These are phyloP conservation scores for Neurospora discreta DNA, from an alignment of 495 filamentous ascomycete species.

Conservation along the genomic window DNA sequence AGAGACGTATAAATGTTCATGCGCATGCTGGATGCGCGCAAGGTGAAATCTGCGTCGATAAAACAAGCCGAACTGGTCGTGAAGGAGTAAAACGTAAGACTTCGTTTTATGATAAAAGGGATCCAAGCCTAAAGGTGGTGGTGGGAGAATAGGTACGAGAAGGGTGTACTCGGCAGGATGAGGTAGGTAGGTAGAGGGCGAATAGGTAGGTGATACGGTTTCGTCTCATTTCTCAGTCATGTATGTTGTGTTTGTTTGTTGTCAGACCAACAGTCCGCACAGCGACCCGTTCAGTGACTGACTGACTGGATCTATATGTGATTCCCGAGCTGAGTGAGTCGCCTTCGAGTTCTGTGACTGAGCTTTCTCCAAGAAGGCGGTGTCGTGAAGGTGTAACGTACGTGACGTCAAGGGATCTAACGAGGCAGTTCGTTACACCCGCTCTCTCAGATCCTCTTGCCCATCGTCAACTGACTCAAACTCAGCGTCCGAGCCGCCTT, in stretches of 20 bases:
- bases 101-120: neutral
- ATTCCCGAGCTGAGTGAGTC: neutral
- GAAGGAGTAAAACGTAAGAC: neutral
- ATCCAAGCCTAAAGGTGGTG: neutral
- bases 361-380: neutral
- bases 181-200: neutral
- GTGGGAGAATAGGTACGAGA: neutral
- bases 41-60: neutral
- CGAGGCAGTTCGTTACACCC: neutral
- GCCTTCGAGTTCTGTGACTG: neutral
- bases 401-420: neutral
- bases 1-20: neutral
- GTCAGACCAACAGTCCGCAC: neutral
- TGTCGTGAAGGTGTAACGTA: neutral
- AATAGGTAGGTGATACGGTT: neutral
- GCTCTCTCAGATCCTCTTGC: slow-evolving; percentile 14
- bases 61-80: neutral
- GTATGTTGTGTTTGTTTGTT: neutral
- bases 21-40: neutral
- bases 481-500: slow-evolving; percentile 37
- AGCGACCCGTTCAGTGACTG: neutral
- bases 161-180: neutral
- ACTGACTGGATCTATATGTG: neutral
- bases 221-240: neutral
- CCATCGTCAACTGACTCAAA: slow-evolving; percentile 38